Base-by-base conservation (phyloP, 2,329 filamentous ascomycete species). In the Aureobasidium sp. region DNA sequence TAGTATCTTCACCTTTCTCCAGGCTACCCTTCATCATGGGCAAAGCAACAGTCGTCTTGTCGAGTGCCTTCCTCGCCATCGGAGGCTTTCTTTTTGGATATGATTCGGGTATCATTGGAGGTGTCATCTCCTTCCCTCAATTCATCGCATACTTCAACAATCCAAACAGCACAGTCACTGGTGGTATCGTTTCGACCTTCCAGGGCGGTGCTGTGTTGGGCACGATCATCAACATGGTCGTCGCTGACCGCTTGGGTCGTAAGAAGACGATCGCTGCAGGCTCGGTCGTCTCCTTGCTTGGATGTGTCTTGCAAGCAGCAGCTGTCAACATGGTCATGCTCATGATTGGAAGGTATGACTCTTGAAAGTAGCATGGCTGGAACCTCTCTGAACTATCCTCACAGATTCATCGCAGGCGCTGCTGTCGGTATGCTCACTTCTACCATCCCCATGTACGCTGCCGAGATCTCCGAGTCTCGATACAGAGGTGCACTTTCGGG, bases 101-200 rank as follows among this genome's bases (percentile, higher is more conserved):
- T 57, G 71, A 73, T 47, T 68, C 65, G 42, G 71, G 71, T 65
- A 73, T 73, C 66, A 72, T 73, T 25, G 70, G 69, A 22, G 71
- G 70, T 2, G 70, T 70, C 17, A 72, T 73, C 47, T 68, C 69
- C 1, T 68, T 71, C 11, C 58, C 62, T 8, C 65, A 67, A 20
- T 73, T 73, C 62, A 65, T 67, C 17, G 64, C 68, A 5, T 72
- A 72, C 61, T 72, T 73, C 62, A 63, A 65, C 62, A 58, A 66
- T 39, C 71, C 71, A 7, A 64, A 63, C 56, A 67, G 69, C 49
- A 66, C 62, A 8, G 64, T 64, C 3, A 64, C 59, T 5, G 71
- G 75, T 25, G 74, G 72, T 1, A 70, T 76, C 5, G 74, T 76
- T 14, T 73, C 70, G 12, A 68, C 72, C 17, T 76, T 76, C 61